Percentiles rank a stretch among this genome's conserved stretches.
phyloP scores from a whole-genome alignment of 2,329 filamentous ascomycete genomes.

The Xylariaceae sp. region DNA sequence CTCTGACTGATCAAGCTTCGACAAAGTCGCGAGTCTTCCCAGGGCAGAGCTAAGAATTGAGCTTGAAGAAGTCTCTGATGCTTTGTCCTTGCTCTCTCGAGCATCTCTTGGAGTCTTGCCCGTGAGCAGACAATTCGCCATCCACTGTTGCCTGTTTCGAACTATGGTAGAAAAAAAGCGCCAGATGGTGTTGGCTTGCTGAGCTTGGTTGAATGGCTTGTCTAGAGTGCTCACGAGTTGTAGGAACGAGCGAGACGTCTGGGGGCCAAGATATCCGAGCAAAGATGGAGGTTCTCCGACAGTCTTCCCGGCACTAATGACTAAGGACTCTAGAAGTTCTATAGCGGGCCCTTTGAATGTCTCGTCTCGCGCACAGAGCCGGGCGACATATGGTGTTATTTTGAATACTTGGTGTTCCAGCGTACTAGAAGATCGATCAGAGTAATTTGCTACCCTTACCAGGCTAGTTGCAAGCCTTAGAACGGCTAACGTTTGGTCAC shows the following conservation, averaged over 20 bases:
- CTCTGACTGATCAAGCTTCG: conserved; percentile 67
- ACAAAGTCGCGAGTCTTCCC: conserved; percentile 70
- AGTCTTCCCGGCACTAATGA: conserved; percentile 71
- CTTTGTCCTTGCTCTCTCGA: conserved; percentile 62
- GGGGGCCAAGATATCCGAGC: conserved; percentile 85
- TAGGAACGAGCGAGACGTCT: conserved; percentile 84
- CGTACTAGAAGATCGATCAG: conserved; percentile 67
- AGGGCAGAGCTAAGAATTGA: conserved; percentile 80
- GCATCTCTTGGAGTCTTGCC: conserved; percentile 83
- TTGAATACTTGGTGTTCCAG: conserved; percentile 84
- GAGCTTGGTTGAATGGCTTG: conserved; percentile 71
- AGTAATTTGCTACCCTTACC: conserved; percentile 71
- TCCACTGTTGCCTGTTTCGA: conserved; percentile 91
- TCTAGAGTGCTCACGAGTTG: conserved; percentile 79
- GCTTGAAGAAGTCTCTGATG: conserved; percentile 56
- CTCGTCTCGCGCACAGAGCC: conserved; percentile 75
- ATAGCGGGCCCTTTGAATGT: conserved; percentile 71
- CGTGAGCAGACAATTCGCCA: conserved; percentile 90
- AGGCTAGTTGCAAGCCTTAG: conserved; percentile 72
- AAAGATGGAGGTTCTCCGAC: conserved; percentile 86
- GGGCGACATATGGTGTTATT: conserved; percentile 75
- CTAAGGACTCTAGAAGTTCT: conserved; percentile 73
- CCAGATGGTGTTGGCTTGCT: conserved; percentile 77
- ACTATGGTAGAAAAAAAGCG: conserved; percentile 85
- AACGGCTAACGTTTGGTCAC: conserved; percentile 67